These are phyloP conservation scores for Ceriops zippeliana DNA, from an alignment of 345 rosid species.

Conservation along the genomic window DNA sequence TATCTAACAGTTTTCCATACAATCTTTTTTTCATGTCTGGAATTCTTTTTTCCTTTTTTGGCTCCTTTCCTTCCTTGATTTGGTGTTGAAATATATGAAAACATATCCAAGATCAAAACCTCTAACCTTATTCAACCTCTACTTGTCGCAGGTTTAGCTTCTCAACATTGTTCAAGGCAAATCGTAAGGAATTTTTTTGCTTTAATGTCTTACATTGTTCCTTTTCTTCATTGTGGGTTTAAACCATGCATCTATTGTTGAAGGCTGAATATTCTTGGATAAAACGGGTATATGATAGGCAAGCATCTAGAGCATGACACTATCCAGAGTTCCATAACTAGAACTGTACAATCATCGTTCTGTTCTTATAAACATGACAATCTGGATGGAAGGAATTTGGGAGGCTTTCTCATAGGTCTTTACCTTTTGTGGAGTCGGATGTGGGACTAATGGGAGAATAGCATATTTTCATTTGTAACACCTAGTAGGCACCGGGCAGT, in stretches of 20 bases:
- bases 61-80: neutral
- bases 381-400: too few relatives aligned
- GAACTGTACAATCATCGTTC: too few relatives aligned
- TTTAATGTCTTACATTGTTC: neutral
- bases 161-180: constrained; percentile 77
- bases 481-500: neutral
- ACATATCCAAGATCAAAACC: neutral
- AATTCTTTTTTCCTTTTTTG: neutral
- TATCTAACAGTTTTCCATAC: neutral
- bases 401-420: too few relatives aligned
- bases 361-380: too few relatives aligned
- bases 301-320: neutral
- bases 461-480: neutral
- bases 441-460: neutral
- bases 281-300: neutral
- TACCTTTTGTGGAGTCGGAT: neutral
- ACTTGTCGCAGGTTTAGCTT: constrained; percentile 78
- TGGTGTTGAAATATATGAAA: neutral
- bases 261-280: neutral
- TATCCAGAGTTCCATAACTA: too few relatives aligned
- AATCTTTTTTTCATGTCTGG: neutral
- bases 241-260: neutral
- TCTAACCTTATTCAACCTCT: constrained; percentile 16
- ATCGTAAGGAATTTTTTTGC: constrained; percentile 50
- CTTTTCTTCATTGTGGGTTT: neutral